Evolutionary conservation across 2,329 filamentous ascomycete genomes (phyloP).

Genomic region (Ophiostoma piceae): DNA sequence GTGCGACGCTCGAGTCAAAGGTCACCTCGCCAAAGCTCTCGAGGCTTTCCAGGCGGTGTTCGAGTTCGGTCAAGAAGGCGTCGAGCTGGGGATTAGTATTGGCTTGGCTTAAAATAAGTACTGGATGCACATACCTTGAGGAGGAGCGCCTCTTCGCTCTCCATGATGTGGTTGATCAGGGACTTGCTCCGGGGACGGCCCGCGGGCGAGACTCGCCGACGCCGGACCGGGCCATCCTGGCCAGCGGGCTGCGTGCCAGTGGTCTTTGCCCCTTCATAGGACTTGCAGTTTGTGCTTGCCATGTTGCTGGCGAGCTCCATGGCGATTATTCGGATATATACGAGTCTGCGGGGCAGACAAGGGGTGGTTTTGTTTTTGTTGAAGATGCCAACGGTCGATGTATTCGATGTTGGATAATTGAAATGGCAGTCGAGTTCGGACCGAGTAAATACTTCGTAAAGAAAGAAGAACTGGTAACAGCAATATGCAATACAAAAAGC

Average conservation of each 20-base stretch:
- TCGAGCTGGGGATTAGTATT: slow-evolving; percentile 53
- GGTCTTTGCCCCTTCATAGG: slow-evolving; percentile 35
- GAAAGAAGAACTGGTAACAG: too few species aligned
- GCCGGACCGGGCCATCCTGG: slow-evolving; percentile 30
- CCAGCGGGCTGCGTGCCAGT: slow-evolving; percentile 40
- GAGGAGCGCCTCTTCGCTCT: slow-evolving; percentile 56
- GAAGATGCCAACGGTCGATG: background rate
- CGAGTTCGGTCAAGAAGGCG: slow-evolving; percentile 77
- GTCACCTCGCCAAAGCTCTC: slow-evolving; percentile 81
- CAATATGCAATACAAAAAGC: background rate
- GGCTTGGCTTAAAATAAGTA: background rate
- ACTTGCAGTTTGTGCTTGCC: slow-evolving; percentile 25
- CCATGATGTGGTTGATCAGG: slow-evolving; percentile 56
- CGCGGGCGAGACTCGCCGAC: slow-evolving; percentile 54
- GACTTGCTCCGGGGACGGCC: slow-evolving; percentile 52
- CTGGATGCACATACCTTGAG: slow-evolving; percentile 43
- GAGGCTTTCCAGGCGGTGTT: slow-evolving; percentile 78
- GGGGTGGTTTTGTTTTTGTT: slow-evolving; percentile 10
- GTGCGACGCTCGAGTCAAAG: slow-evolving; percentile 75
- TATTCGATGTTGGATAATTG: background rate
- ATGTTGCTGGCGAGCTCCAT: slow-evolving; percentile 28
- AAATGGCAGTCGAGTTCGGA: too few species aligned
- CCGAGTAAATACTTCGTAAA: too few species aligned
- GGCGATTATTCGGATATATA: background rate
- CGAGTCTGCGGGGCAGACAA: background rate